Evolutionary conservation across 1,284 basidiomycete species (phyloP).

Genomic region (Heterobasidion occidentale): DNA sequence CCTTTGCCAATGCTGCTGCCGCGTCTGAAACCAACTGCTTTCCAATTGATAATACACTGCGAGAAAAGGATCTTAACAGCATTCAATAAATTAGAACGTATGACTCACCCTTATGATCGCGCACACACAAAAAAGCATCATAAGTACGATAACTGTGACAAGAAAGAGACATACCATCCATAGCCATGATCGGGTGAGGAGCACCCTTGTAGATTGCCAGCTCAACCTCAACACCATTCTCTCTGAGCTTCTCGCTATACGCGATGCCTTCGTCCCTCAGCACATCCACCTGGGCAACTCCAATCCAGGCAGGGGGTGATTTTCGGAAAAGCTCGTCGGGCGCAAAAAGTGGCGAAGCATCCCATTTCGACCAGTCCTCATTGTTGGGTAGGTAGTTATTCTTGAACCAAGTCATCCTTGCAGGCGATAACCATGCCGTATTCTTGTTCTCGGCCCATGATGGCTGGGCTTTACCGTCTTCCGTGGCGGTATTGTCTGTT

Average conservation of each 20-base stretch:
- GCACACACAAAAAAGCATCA: conserved; percentile 1
- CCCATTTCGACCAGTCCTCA: conserved; percentile 54
- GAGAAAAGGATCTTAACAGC: conserved; percentile 6
- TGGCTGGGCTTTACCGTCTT: conserved; percentile 27
- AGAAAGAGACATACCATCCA: conserved; percentile 43
- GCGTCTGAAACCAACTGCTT: conserved; percentile 49
- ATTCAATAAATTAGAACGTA: not conserved
- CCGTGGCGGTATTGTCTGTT: conserved; percentile 56
- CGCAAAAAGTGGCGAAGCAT: conserved; percentile 63
- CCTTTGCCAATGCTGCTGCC: conserved; percentile 35
- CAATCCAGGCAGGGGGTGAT: conserved; percentile 54
- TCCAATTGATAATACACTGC: conserved; percentile 41
- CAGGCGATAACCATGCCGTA: conserved; percentile 52
- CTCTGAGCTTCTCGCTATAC: conserved; percentile 53
- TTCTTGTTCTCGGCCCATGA: conserved; percentile 55
- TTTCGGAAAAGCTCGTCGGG: conserved; percentile 44
- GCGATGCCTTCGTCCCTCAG: conserved; percentile 58
- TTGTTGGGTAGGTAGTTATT: conserved; percentile 58
- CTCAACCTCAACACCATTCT: conserved; percentile 46
- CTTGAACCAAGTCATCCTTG: conserved; percentile 68
- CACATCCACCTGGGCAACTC: conserved; percentile 59
- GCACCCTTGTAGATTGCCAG: conserved; percentile 49
- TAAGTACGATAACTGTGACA: not conserved
- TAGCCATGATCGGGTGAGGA: conserved; percentile 63
- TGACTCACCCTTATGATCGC: conserved; percentile 15